Conservation (phyloP, 768 basidiomycete genomes). For the Agrocybe pediades region DNA sequence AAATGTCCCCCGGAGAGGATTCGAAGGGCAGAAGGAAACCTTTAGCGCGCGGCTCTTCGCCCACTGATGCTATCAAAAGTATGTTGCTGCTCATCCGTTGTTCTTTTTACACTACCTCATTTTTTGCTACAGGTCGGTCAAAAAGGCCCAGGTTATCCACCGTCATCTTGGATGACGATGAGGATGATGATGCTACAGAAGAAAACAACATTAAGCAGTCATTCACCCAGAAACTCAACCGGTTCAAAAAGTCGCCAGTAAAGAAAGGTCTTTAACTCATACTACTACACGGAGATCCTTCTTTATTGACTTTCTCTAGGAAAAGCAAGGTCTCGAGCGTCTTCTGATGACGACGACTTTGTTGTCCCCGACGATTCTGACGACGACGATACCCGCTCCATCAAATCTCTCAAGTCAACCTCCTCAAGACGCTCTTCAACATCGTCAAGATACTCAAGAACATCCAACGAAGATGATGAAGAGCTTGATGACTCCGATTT, state of each 20-base stretch:
- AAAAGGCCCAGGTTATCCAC: conserved; percentile 68
- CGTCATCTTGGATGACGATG: conserved; percentile 50
- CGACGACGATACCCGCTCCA: conserved; percentile 48
- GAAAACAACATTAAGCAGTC: conserved; percentile 50
- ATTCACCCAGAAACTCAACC: conserved; percentile 61
- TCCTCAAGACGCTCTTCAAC: conserved; percentile 51
- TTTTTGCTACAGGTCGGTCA: conserved; percentile 34
- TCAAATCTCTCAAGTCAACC: conserved; percentile 45
- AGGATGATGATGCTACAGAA: conserved; percentile 57
- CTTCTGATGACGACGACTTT: conserved; percentile 68
- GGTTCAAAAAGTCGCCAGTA: conserved; percentile 64
- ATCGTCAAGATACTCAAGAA: conserved; percentile 44
- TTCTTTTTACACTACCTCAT: background rate
- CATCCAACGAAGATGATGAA: conserved; percentile 39
- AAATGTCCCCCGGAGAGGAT: conserved; percentile 29
- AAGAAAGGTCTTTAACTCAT: conserved; percentile 45
- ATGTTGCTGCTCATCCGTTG: background rate
- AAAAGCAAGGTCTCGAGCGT: conserved; percentile 40
- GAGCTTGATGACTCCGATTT: conserved; percentile 30
- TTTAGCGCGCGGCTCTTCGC: conserved; percentile 38
- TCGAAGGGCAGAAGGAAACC: conserved; percentile 21
- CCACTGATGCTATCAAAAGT: conserved; percentile 36
- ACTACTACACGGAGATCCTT: background rate
- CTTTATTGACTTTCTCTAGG: conserved; percentile 28
- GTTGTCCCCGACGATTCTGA: conserved; percentile 70